Percentiles rank a stretch among this genome's conserved stretches.
Conservation (phyloP, 169 alveolate species). For the Plasmodium knowlesi region DNA sequence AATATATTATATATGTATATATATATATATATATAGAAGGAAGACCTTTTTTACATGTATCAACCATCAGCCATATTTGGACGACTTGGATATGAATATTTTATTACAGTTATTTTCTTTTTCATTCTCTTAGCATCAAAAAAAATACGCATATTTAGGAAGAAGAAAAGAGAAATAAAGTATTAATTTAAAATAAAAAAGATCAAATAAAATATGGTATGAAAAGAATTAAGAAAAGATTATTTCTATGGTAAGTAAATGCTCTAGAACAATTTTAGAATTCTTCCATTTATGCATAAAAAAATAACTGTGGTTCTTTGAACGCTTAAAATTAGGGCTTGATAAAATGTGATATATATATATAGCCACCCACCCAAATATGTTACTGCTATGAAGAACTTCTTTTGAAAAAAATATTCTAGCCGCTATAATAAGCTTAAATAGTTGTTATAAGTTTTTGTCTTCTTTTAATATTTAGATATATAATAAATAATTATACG, state of each 20-base stretch:
- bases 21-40: not conserved
- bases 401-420: not conserved
- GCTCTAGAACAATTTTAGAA: not conserved
- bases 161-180: not conserved
- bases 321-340: not conserved
- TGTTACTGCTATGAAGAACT: not conserved
- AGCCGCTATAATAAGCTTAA: not conserved
- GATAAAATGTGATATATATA: not conserved
- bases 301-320: not conserved
- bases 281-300: not conserved
- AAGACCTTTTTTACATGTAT: not conserved
- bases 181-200: not conserved
- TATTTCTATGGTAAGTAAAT: not conserved
- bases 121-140: not conserved
- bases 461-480: not conserved
- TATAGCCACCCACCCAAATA: not conserved
- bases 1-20: too few species aligned
- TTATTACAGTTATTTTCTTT: not conserved
- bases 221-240: not conserved
- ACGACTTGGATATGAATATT: not conserved
- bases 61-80: not conserved
- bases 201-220: not conserved
- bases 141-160: not conserved
- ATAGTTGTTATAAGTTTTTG: not conserved
- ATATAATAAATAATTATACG: not conserved